Base-by-base conservation (phyloP, 148 eudicot genomes). In the Amaranthus palmeri region DNA sequence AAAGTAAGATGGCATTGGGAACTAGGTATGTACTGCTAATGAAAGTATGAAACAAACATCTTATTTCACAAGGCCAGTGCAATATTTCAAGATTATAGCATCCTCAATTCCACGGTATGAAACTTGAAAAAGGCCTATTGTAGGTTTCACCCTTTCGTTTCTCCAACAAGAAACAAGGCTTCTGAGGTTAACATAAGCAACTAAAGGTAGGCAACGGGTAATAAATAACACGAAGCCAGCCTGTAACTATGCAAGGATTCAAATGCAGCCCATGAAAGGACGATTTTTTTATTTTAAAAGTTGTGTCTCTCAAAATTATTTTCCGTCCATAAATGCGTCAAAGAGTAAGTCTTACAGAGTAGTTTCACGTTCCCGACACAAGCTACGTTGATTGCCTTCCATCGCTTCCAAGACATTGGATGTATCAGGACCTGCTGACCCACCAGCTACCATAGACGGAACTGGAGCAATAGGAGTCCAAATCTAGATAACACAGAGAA, bases 391-490 rank as follows among this genome's bases (percentile, higher is more conserved):
- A 86, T 95, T 95, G 75, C 78, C 74, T 77, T 92, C 99, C 96
- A 92, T 88, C 25, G 79, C 87, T 69, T 92, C 96, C 83, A 88
- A 78, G 52, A 86, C 82, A 77, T 86, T 78, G 50, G 81, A 82
- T 71, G 84, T 73, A 71, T 86, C 93, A 46, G 88, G 89, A 72
- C 92, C 93, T 36, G 84, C 86, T 54, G 88, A 72, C 51, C 87
- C 96, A 78, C 87, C 87, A 61, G 88, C 86, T 64, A 86, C 90
- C 82, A 74, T 69, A 47, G 97, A 89, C 44, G 97, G 88, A 60
- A 61, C 83, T 15, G 86, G 81, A 81, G 92, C 89, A 81, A 65
- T 82, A 44, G 99, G 99, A 46, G 92, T 83, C 99, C 99, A 95
- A 75, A 95, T 84, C 99, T 95, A 76, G 40, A 80, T 49, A 15